Evolutionary conservation across 2,329 filamentous ascomycete genomes (phyloP), one percentile per base, ranked within the genome.

Genomic region (Blastomyces parvus): DNA sequence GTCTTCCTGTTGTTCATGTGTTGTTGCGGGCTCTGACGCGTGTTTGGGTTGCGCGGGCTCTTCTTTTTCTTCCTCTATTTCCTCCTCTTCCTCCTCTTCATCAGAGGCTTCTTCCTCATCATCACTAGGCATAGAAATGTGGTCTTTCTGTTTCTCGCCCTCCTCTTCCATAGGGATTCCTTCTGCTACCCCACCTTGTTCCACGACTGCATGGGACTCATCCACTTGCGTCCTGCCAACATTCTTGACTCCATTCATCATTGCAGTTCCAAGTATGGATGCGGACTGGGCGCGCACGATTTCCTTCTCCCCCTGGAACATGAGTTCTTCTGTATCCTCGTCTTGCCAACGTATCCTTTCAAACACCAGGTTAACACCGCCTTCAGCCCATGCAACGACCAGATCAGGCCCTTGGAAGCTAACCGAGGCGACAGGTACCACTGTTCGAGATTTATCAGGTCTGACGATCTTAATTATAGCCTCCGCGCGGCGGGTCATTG

Each of bases 181-280:
- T 48, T 79, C 77, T 48, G 77, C 76, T 58, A 81, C 74, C 42
- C 77, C 78, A 58, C 80, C 78, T 61, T 77, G 73, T 63, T 79
- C 79, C 13, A 87, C 81, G 1, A 82, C 78, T 13, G 83, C 78
- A 62, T 78, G 80, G 40, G 83, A 80, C 66, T 88, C 84, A 70
- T 87, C 81, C 42, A 86, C 80, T 50, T 81, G 79, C 64, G 76
- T 78, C 67, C 81, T 80, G 53, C 78, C 79, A 59, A 78, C 70
- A 65, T 79, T 76, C 68, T 81, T 82, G 30, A 79, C 74, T 33
- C 82, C 82, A 69, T 84, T 86, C 63, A 81, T 79, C 62, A 80
- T 78, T 22, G 78, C 80, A 2, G 80, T 78, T 61, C 74, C 73
- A 52, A 81, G 69, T 14, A 74, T 74, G 27, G 76, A 77, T 58